Conservation (phyloP, 164 flowering plant species). For the Vitis labrusca region DNA sequence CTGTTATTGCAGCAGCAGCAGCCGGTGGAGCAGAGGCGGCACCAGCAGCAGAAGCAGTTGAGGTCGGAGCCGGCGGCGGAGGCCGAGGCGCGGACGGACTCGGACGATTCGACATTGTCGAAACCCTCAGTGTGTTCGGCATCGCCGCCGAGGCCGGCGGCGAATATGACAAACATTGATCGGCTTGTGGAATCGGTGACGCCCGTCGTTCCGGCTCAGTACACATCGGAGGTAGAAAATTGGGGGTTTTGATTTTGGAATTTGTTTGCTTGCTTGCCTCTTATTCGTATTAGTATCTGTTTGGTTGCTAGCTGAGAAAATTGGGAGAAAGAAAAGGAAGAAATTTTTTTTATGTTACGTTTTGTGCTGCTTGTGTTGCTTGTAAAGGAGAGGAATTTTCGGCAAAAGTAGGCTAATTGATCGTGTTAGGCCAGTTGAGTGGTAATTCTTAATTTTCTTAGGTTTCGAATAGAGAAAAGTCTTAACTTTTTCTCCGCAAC, state of each 20-base stretch:
- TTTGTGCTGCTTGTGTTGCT: too few relatives aligned
- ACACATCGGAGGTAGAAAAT: conserved; percentile 46
- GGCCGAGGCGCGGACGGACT: conserved; percentile 15
- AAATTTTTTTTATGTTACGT: not conserved
- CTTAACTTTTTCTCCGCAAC: too few relatives aligned
- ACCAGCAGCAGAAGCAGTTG: conserved; percentile 10
- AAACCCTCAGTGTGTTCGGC: conserved; percentile 16
- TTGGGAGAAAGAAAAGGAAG: not conserved
- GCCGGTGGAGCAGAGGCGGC: not conserved
- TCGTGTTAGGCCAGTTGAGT: not conserved
- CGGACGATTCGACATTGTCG: conserved; percentile 22
- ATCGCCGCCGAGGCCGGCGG: conserved; percentile 6
- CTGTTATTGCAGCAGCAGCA: conserved; percentile 17
- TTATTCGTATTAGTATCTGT: not conserved
- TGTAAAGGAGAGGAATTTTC: too few relatives aligned
- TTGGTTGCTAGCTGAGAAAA: not conserved
- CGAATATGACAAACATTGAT: conserved; percentile 45
- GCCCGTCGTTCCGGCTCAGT: conserved; percentile 49
- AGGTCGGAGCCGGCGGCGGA: conserved; percentile 12
- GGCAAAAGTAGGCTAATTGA: too few relatives aligned
- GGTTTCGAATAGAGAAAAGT: not conserved
- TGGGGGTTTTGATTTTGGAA: not conserved
- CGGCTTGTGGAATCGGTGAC: conserved; percentile 56
- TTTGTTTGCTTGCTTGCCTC: not conserved
- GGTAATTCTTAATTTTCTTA: not conserved